Evolutionary conservation across 1,139 yeast species (phyloP), one percentile per base, ranked within the genome.

Genomic region (Diutina ranongensis): DNA sequence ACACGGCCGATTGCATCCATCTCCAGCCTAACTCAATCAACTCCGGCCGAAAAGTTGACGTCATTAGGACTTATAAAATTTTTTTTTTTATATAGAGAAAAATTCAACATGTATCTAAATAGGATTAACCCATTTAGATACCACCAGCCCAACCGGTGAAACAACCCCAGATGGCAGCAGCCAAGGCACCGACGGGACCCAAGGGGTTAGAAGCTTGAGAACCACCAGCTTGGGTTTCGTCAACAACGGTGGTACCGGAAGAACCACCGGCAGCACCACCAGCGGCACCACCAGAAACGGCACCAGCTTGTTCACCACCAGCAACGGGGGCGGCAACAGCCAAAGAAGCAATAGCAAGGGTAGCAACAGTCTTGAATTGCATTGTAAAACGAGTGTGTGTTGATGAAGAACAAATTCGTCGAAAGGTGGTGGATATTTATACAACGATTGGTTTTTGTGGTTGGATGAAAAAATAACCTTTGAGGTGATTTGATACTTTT

Each of bases 281-380:
- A 31, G 13, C 34, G 34, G 34, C 34, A 31, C 34, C 34, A n/a
- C 13, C 34, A 12, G 13, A 4, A n/a, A 12, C 13, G 13, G 34
- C 34, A 25, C 10, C 28, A 25, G n/a, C n/a, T n/a, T n/a, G n/a
- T n/a, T n/a, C n/a, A 27, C 31, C 31, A 8, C 15, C 34, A n/a
- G 40, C 40, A 16, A 35, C 10, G 40, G 40, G 40, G 16, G 40
- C 28, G 28, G 40, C 40, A 22, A 35, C 31, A n/a, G 40, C 40
- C 40, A 35, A 35, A 21, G 40, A 35, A 13, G 40, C 40, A 4
- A 35, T n/a, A n/a, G 40, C 40, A 28, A 35, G 40, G 31, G 40
- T 35, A 22, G 40, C 22, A 8, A 35, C 16, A 20, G 40, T 35
- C 40, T 35, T 35, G 40, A 21, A 35, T 35, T 35, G 40, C 40